phyloP scores from a whole-genome alignment of 2,329 filamentous ascomycete species.

The Zasmidium angulare region DNA sequence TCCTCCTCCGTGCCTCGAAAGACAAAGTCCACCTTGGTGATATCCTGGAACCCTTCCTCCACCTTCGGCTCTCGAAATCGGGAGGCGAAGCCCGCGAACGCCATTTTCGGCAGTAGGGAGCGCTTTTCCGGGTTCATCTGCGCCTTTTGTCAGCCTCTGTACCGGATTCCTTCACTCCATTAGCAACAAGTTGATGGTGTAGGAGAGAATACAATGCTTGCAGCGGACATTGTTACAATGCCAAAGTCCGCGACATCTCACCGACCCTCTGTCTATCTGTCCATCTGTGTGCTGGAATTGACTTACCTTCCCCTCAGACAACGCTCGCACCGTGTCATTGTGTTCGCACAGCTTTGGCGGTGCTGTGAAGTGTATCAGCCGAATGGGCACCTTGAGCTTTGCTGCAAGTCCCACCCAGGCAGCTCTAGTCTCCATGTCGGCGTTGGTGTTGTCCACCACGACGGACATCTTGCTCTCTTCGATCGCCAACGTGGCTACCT shows the following conservation, averaged over 20 bases:
- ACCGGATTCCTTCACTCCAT: neutral
- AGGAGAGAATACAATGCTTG: too few relatives aligned
- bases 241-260: neutral
- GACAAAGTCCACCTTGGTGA: slow-evolving; percentile 70
- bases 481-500: slow-evolving; percentile 67
- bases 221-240: slow-evolving; percentile 6
- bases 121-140: slow-evolving; percentile 82
- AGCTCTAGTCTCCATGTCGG: slow-evolving; percentile 72
- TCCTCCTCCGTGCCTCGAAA: slow-evolving; percentile 62
- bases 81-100: slow-evolving; percentile 73
- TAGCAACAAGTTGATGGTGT: too few relatives aligned
- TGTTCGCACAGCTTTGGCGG: slow-evolving; percentile 71
- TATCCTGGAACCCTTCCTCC: slow-evolving; percentile 80
- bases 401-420: slow-evolving; percentile 75
- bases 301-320: slow-evolving; percentile 47
- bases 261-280: neutral
- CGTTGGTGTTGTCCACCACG: slow-evolving; percentile 93
- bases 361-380: slow-evolving; percentile 83
- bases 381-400: slow-evolving; percentile 70
- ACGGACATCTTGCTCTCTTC: slow-evolving; percentile 64
- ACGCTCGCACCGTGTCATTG: slow-evolving; percentile 79
- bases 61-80: slow-evolving; percentile 70
- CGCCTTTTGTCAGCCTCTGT: slow-evolving; percentile 2
- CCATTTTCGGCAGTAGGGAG: slow-evolving; percentile 69
- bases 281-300: neutral